Evolutionary conservation across 495 filamentous ascomycete species (phyloP).

Genomic region (Astrothelium macrocarpum): DNA sequence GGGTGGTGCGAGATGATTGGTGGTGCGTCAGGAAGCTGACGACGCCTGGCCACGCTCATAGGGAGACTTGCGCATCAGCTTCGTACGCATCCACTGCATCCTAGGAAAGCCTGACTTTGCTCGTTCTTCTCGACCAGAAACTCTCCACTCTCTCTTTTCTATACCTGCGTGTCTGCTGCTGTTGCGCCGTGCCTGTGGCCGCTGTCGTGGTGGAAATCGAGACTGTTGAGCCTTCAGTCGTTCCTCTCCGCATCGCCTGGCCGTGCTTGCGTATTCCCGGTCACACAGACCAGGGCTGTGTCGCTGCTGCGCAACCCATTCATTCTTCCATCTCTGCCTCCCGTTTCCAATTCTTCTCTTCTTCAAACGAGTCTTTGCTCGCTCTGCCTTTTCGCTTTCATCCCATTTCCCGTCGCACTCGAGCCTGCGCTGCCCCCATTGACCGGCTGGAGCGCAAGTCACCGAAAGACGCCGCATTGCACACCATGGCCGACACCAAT

Average conservation of each 20-base stretch:
- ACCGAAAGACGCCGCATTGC: not conserved
- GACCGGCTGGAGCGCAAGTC: conserved; percentile 1
- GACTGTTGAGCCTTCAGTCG: not conserved
- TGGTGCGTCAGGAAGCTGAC: not conserved
- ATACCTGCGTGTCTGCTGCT: not conserved
- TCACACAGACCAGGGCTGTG: conserved; percentile 5
- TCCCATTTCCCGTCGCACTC: not conserved
- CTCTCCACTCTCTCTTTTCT: not conserved
- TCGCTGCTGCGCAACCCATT: conserved; percentile 1
- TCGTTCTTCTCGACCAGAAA: not conserved
- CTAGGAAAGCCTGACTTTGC: not conserved
- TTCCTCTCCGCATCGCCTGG: not conserved
- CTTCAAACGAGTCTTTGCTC: not conserved
- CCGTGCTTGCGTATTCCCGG: conserved; percentile 5
- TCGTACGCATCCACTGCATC: conserved; percentile 1
- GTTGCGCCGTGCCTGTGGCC: not conserved
- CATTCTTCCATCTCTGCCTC: not conserved
- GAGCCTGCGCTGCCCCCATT: not conserved
- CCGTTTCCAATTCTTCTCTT: not conserved
- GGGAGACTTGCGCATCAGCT: conserved; percentile 5
- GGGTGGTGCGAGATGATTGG: not conserved
- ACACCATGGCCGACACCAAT: conserved; percentile 6
- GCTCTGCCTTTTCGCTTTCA: not conserved
- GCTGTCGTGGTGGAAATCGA: not conserved
- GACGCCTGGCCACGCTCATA: not conserved